Evolutionary conservation across 306 rosid species (phyloP), one percentile per base, ranked within the genome.

Genomic region (Trifolium fragiferum): DNA sequence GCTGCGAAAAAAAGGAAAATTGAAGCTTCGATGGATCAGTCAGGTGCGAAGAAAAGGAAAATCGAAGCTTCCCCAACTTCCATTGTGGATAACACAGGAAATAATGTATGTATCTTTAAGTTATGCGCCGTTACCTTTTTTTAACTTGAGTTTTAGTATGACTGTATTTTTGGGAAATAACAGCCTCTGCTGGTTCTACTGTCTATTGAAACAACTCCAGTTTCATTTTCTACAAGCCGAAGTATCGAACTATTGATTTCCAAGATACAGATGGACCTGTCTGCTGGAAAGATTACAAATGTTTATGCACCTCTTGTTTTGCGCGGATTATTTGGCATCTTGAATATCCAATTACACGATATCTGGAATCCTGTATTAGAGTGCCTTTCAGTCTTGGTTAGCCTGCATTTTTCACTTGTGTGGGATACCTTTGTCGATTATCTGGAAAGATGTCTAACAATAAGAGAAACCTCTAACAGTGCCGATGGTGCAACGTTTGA

Each of bases 281-380:
- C 88, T 78, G 69, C 88, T 76, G 91, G 91, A 78, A 88, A 87
- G 80, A 78, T 91, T 60, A 70, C 84, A 61, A 76, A 74, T 62
- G 83, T 78, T 78, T 91, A 88, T 83, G 80, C 83, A 72, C 87
- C 89, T 67, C 83, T 90, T 81, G 87, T 88, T 78, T 69, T 94
- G 81, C 88, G 82, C 59, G 91, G 87, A 75, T 75, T 91, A 75
- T 68, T 94, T 66, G 96, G 97, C 61, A 74, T 90, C 68, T 88
- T 91, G 85, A 87, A 87, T 62, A 90, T 84, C 78, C 91, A 93
- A 19, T 94, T 94, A 83, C 88, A 86, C 78, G 10, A 73, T 72
- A 69, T 91, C 78, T 91, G 97, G 97, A 70, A 62, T 83, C 92
- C 93, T 69, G 86, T 84, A 54, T 83, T 86, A 46, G 96, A 91